phyloP scores from a whole-genome alignment of 1,139 yeast genomes.

The Saccharomyces uvarum region DNA sequence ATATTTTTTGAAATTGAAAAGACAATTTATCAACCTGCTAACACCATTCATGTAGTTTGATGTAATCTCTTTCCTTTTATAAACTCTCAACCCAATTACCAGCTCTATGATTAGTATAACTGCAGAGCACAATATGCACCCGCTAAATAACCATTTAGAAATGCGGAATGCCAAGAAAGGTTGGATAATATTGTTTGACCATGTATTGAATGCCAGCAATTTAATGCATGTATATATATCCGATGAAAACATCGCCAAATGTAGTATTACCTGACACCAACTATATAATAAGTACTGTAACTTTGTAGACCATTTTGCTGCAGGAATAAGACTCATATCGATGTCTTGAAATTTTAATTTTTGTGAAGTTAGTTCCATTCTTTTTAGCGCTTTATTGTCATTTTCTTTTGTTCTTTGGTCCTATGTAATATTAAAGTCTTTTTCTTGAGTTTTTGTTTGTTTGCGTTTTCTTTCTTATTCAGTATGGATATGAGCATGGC shows the following conservation, averaged over 20 bases:
- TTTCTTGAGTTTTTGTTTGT: background rate
- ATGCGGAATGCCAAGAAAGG: conserved; percentile 54
- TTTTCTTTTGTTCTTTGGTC: background rate
- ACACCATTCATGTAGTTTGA: conserved; percentile 61
- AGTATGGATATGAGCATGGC: background rate
- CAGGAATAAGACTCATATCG: conserved; percentile 36
- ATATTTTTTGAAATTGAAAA: conserved; percentile 54
- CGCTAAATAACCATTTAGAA: conserved; percentile 77
- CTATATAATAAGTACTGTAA: conserved; percentile 47
- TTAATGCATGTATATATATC: conserved; percentile 78
- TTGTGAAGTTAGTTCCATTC: conserved; percentile 30
- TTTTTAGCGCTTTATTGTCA: background rate
- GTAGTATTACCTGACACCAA: conserved; percentile 43
- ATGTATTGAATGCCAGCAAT: conserved; percentile 64
- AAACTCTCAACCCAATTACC: conserved; percentile 52
- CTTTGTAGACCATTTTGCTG: conserved; percentile 48
- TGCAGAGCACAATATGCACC: conserved; percentile 73
- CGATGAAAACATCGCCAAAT: conserved; percentile 53
- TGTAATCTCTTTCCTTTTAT: conserved; percentile 58
- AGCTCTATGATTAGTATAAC: conserved; percentile 51
- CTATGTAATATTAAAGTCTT: background rate
- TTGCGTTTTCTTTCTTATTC: background rate
- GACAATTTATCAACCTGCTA: conserved; percentile 51
- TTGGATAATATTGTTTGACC: conserved; percentile 52
- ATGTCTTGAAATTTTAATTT: conserved; percentile 9